Conservation (phyloP, 176 grass and related monocot species). For the Metroxylon sagu region DNA sequence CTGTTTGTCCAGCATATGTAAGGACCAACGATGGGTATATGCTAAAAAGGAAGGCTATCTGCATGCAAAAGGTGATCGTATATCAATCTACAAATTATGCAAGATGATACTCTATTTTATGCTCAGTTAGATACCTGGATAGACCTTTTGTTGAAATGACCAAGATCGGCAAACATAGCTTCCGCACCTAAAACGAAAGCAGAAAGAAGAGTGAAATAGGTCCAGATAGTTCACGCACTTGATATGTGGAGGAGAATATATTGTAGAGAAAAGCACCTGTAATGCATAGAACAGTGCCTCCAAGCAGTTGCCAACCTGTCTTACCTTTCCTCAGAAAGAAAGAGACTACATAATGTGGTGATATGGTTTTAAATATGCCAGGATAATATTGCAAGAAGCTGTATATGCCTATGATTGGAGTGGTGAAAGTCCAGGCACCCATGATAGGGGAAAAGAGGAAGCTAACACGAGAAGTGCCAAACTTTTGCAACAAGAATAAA, state of each 20-base stretch:
- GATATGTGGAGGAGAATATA: neutral
- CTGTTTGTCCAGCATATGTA: constrained; percentile 81
- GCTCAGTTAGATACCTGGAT: constrained; percentile 47
- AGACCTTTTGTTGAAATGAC: constrained; percentile 71
- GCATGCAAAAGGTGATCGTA: constrained; percentile 15
- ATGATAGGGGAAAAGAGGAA: constrained; percentile 86
- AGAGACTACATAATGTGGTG: constrained; percentile 52
- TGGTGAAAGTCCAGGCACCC: constrained; percentile 73
- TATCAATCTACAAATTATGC: too few species aligned
- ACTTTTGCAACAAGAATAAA: constrained; percentile 71
- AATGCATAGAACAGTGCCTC: constrained; percentile 83
- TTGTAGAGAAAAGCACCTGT: constrained; percentile 34
- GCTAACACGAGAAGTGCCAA: constrained; percentile 69
- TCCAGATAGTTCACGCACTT: too few species aligned
- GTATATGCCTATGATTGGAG: constrained; percentile 68
- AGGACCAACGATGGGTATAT: constrained; percentile 88
- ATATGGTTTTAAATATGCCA: constrained; percentile 66
- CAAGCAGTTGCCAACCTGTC: constrained; percentile 65
- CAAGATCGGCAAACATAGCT: constrained; percentile 91
- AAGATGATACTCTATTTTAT: too few species aligned
- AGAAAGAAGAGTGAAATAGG: neutral
- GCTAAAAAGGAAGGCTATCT: constrained; percentile 72
- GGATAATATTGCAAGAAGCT: constrained; percentile 63
- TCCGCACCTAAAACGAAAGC: constrained; percentile 43
- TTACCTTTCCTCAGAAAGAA: constrained; percentile 64